phyloP scores from a whole-genome alignment of 192 early-diverging fungal species.

The Polychytrium aggregatum region DNA sequence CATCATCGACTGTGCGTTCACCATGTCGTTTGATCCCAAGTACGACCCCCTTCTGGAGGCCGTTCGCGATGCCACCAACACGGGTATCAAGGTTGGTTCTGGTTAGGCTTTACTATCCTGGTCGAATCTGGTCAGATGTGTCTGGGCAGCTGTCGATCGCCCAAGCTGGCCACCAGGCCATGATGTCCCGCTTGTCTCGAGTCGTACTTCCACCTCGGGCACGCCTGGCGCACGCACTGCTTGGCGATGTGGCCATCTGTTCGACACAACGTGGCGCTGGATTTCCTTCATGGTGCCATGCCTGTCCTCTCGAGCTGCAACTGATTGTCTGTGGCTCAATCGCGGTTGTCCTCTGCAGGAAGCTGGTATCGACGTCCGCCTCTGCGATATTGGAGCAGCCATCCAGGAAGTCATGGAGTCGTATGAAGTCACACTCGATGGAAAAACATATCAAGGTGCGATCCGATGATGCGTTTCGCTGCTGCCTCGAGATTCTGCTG shows the following conservation, averaged over 20 bases:
- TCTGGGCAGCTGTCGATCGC: background rate
- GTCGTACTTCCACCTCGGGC: no score
- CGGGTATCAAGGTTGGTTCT: conserved; percentile 50
- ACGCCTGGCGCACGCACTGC: no score
- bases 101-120: background rate
- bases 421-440: conserved; percentile 82
- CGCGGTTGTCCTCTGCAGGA: conserved; percentile 27
- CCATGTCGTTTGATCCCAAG: conserved; percentile 77
- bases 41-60: conserved; percentile 73
- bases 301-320: no score
- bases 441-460: conserved; percentile 67
- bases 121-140: background rate
- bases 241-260: no score
- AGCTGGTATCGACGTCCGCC: conserved; percentile 85
- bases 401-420: conserved; percentile 92
- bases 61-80: conserved; percentile 86
- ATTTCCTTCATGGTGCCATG: background rate
- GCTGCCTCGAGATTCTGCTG: no score
- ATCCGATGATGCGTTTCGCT: background rate
- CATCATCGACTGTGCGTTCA: conserved; percentile 89
- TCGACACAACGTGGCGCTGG: background rate
- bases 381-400: conserved; percentile 84
- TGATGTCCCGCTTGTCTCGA: no score
- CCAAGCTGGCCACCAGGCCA: no score
- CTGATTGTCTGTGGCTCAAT: no score